Percentiles rank a stretch among this genome's conserved stretches.
These are phyloP conservation scores for Skeletonema costatum DNA, from an alignment of 108 stramenopile species.

Conservation along the genomic window DNA sequence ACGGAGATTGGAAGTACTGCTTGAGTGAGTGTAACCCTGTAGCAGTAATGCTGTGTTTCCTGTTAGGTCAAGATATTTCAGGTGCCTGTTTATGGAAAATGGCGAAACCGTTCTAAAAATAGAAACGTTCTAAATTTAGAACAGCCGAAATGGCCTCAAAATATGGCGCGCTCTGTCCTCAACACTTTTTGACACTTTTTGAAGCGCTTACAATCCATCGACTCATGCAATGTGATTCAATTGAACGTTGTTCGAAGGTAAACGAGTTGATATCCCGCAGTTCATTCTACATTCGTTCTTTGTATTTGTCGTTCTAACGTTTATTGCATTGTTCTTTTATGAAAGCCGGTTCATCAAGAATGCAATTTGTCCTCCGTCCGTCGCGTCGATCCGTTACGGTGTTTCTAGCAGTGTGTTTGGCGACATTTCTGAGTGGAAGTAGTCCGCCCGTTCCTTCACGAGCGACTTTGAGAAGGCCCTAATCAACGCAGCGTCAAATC, in stretches of 20 bases:
- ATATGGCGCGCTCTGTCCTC: background rate
- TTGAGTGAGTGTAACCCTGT: background rate
- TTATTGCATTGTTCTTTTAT: background rate
- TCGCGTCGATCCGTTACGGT: background rate
- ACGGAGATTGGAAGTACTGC: background rate
- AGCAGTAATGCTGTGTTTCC: background rate
- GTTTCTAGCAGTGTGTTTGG: background rate
- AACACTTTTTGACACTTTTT: background rate
- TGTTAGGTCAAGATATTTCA: background rate
- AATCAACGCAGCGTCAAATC: too few relatives aligned
- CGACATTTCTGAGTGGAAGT: conserved; percentile 1
- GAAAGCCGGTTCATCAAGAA: background rate
- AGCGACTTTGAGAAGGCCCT: too few relatives aligned
- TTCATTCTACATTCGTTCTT: background rate
- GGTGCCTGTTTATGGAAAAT: background rate
- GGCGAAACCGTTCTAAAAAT: background rate
- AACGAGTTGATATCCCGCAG: background rate
- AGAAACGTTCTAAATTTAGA: background rate
- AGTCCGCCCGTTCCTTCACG: too few relatives aligned
- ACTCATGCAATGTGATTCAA: too few relatives aligned
- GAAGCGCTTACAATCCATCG: background rate
- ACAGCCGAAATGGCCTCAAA: background rate
- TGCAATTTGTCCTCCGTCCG: background rate
- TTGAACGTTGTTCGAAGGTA: too few relatives aligned
- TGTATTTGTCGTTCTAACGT: background rate